Conservation (phyloP, 352 stramenopile species). For the Phytophthora vignae region DNA sequence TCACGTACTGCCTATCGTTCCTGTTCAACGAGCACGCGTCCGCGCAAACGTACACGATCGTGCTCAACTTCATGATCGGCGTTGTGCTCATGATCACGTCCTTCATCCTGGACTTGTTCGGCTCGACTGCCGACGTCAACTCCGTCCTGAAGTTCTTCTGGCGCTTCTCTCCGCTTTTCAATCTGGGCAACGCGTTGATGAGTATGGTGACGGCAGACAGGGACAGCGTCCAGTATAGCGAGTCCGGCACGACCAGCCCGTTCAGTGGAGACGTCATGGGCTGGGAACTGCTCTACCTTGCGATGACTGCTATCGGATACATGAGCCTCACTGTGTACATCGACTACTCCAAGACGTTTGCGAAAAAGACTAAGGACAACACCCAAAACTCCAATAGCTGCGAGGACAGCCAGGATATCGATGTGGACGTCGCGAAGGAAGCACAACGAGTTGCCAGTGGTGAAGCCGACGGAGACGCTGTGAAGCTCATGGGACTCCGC, state of each 20-base stretch:
- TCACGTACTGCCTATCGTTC: constrained; percentile 68
- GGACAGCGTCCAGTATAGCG: constrained; percentile 29
- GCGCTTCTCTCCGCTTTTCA: constrained; percentile 63
- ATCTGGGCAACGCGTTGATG: constrained; percentile 45
- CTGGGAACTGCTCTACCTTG: constrained; percentile 54
- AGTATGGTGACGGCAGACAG: constrained; percentile 38
- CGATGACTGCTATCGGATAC: constrained; percentile 43
- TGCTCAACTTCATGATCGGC: constrained; percentile 66
- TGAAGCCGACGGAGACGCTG: constrained; percentile 31
- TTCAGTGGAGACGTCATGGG: constrained; percentile 62
- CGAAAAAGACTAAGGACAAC: constrained; percentile 34
- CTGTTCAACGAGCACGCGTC: constrained; percentile 61
- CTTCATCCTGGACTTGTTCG: constrained; percentile 51
- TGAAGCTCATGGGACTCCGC: constrained; percentile 59
- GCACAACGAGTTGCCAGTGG: constrained; percentile 42
- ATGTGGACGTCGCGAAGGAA: constrained; percentile 54
- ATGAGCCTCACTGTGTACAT: constrained; percentile 49
- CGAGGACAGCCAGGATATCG: constrained; percentile 35
- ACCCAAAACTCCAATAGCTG: not conserved
- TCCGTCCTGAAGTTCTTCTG: constrained; percentile 65
- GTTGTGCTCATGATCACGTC: constrained; percentile 62
- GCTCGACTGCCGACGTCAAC: constrained; percentile 45
- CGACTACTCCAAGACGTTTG: constrained; percentile 66
- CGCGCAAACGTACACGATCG: constrained; percentile 67
- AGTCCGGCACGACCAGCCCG: constrained; percentile 48